phyloP scores from a whole-genome alignment of 2,329 filamentous ascomycete species.

The Hypocreales sp. region DNA sequence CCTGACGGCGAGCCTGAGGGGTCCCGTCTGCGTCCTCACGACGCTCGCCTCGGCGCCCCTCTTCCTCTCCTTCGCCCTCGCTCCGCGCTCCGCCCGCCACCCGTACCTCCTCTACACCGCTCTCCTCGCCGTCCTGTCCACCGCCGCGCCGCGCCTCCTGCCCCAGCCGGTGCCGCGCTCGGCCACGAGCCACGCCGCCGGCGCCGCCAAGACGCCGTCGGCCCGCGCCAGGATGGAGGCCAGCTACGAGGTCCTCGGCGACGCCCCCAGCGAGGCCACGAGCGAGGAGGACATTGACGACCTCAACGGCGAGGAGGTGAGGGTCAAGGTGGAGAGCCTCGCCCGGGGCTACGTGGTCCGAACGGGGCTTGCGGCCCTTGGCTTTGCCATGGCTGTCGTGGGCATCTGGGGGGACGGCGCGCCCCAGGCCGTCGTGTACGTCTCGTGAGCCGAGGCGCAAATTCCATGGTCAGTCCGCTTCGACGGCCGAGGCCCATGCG shows the following conservation, averaged over 20 bases:
- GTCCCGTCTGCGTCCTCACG: slow-evolving; percentile 52
- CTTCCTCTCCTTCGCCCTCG: slow-evolving; percentile 62
- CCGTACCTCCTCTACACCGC: slow-evolving; percentile 84
- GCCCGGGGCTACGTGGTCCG: slow-evolving; percentile 37
- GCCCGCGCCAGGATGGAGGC: slow-evolving; percentile 41
- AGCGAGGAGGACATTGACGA: slow-evolving; percentile 35
- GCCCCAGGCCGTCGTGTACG: slow-evolving; percentile 16
- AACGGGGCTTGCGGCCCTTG: slow-evolving; percentile 36
- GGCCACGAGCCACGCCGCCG: slow-evolving; percentile 10
- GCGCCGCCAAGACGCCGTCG: slow-evolving; percentile 12
- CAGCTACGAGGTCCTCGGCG: slow-evolving; percentile 54
- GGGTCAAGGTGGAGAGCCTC: slow-evolving; percentile 38
- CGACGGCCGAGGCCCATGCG: too few species aligned
- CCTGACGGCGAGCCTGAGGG: slow-evolving; percentile 45
- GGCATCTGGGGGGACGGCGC: slow-evolving; percentile 52
- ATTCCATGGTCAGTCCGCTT: too few species aligned
- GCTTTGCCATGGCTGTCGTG: slow-evolving; percentile 45
- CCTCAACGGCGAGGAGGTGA: slow-evolving; percentile 48
- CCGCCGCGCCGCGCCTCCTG: slow-evolving; percentile 32
- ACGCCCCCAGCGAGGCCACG: slow-evolving; percentile 31
- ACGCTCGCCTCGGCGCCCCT: slow-evolving; percentile 56
- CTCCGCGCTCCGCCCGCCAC: slow-evolving; percentile 60
- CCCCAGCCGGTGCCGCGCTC: slow-evolving; percentile 17
- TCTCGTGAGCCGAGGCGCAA: slow-evolving; percentile 10
- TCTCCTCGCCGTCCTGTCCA: slow-evolving; percentile 48